Percentiles rank a stretch among this genome's conserved stretches.
Conservation (phyloP, 139 green algal genomes). For the Picochlorum sp. region DNA sequence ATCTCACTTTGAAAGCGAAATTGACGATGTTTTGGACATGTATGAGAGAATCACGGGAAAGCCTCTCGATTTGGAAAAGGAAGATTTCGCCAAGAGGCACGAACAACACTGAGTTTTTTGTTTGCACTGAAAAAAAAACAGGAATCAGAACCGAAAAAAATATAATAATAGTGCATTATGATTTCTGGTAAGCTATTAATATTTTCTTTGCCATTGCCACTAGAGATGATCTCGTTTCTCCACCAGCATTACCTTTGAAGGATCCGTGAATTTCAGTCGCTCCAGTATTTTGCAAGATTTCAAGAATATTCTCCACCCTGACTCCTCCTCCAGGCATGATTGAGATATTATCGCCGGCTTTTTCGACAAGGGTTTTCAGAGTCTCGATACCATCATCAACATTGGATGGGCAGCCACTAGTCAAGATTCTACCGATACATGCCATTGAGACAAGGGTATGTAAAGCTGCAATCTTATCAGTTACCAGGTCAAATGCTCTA, state of each 20-base stretch:
- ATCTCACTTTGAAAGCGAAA: conserved; percentile 96
- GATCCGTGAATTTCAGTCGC: conserved; percentile 21
- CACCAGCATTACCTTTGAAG: conserved; percentile 6
- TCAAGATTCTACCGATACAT: too few relatives aligned
- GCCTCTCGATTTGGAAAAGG: conserved; percentile 20
- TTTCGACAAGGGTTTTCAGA: conserved; percentile 4
- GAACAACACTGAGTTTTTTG: too few relatives aligned
- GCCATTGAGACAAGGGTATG: too few relatives aligned
- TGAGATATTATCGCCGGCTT: conserved; percentile 1
- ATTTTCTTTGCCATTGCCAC: too few relatives aligned
- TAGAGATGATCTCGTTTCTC: too few relatives aligned
- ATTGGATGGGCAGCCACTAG: too few relatives aligned
- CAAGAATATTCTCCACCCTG: conserved; percentile 4
- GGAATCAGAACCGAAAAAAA: background rate
- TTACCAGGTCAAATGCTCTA: conserved; percentile 18
- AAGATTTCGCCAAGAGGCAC: conserved; percentile 6
- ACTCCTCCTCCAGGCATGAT: conserved; percentile 25
- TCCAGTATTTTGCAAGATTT: conserved; percentile 4
- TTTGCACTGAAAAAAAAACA: background rate
- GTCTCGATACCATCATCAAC: too few relatives aligned
- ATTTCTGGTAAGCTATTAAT: too few relatives aligned
- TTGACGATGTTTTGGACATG: conserved; percentile 91
- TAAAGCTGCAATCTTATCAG: conserved; percentile 6
- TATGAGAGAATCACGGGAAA: conserved; percentile 91
- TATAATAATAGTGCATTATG: too few relatives aligned